Conservation (phyloP, 257 asterid genomes). For the Solanum appendiculatum region DNA sequence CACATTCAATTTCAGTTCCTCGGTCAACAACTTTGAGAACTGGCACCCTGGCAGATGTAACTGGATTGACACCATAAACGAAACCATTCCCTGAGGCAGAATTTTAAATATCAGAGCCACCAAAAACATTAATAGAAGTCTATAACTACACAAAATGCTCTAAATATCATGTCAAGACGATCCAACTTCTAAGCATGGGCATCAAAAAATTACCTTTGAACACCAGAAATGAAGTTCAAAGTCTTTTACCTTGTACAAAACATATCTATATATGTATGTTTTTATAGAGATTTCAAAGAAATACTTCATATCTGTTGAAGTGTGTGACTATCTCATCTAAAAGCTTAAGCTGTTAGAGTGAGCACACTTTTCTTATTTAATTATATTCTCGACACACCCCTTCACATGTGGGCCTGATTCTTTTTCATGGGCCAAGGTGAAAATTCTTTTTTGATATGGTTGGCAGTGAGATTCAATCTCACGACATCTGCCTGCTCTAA, state of each 20-base stretch:
- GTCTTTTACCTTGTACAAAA: not conserved
- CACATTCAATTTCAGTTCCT: conserved; percentile 96
- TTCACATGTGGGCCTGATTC: not conserved
- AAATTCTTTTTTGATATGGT: not conserved
- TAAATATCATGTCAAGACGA: not conserved
- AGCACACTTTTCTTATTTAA: not conserved
- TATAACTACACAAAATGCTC: not conserved
- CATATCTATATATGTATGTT: not conserved
- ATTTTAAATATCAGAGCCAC: not conserved
- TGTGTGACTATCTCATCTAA: not conserved
- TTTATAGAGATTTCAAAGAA: not conserved
- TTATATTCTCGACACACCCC: not conserved
- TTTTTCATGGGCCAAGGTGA: not conserved
- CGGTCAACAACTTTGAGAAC: conserved; percentile 82
- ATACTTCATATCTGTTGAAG: not conserved
- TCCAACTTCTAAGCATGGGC: not conserved
- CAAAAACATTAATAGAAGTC: not conserved
- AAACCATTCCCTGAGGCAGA: conserved; percentile 61
- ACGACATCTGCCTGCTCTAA: not conserved
- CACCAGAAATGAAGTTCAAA: not conserved
- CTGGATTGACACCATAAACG: conserved; percentile 68
- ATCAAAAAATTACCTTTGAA: not conserved
- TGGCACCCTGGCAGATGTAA: conserved; percentile 87
- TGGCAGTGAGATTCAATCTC: not conserved
- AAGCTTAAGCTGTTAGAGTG: not conserved